Evolutionary conservation across 108 stramenopile species (phyloP).

Genomic region (Nitzschia putrida): DNA sequence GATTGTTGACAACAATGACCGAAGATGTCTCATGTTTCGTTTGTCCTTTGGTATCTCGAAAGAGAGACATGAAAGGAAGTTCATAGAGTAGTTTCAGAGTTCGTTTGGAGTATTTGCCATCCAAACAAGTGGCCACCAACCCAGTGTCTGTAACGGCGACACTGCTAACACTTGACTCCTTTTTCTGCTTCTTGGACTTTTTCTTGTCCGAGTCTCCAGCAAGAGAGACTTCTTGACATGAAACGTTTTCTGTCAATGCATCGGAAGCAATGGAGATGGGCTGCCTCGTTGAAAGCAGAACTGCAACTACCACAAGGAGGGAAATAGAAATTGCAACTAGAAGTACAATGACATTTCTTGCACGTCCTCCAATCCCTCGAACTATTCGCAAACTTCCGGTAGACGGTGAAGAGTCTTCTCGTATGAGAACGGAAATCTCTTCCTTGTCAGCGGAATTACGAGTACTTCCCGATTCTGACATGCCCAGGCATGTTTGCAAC

Average conservation of each 20-base stretch:
- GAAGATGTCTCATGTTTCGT: constrained; percentile 47
- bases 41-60: constrained; percentile 53
- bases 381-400: too few species aligned
- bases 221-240: background rate
- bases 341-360: background rate
- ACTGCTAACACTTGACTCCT: background rate
- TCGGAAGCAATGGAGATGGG: background rate
- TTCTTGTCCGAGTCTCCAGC: background rate
- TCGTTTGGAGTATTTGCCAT: constrained; percentile 45
- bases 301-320: background rate
- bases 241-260: background rate
- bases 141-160: background rate
- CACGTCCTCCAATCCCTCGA: too few species aligned
- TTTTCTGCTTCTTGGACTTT: background rate
- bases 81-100: constrained; percentile 59
- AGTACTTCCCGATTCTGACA: too few species aligned
- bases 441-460: too few species aligned
- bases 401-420: too few species aligned
- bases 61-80: constrained; percentile 50
- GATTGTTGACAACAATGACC: constrained; percentile 18
- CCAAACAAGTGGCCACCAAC: constrained; percentile 12
- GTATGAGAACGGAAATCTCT: too few species aligned
- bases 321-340: background rate
- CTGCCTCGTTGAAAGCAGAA: background rate
- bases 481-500: too few species aligned